Conservation (phyloP, 2,329 filamentous ascomycete species). For the Fusarium gaditjirri region DNA sequence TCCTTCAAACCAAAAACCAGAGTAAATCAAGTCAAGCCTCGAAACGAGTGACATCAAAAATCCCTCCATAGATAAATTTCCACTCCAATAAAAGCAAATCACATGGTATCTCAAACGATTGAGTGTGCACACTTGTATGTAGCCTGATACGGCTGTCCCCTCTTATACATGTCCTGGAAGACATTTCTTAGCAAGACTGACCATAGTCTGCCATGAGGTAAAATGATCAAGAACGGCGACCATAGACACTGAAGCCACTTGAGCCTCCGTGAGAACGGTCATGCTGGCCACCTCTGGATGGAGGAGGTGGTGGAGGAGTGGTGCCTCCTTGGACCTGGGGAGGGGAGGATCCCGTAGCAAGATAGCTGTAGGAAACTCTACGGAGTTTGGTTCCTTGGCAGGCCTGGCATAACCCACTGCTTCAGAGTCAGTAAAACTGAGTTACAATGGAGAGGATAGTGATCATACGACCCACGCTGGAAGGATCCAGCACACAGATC, state of each 20-base stretch:
- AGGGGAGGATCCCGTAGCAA: slow-evolving; percentile 17
- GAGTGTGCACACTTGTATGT: slow-evolving; percentile 29
- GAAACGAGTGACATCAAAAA: slow-evolving; percentile 20
- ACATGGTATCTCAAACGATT: slow-evolving; percentile 32
- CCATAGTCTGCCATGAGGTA: background rate
- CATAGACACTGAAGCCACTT: slow-evolving; percentile 27
- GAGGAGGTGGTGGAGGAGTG: slow-evolving; percentile 25
- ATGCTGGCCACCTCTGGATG: slow-evolving; percentile 25
- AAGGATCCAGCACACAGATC: slow-evolving; percentile 41
- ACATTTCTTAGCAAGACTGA: slow-evolving; percentile 29
- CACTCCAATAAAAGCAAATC: slow-evolving; percentile 5
- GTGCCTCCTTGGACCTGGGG: slow-evolving; percentile 11
- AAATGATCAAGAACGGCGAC: slow-evolving; percentile 10
- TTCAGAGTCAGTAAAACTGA: background rate
- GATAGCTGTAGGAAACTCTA: slow-evolving; percentile 36
- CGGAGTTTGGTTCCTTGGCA: slow-evolving; percentile 42
- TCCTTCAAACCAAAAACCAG: background rate
- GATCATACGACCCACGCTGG: slow-evolving; percentile 31
- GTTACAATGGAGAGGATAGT: background rate
- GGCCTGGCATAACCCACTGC: slow-evolving; percentile 28
- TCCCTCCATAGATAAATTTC: background rate
- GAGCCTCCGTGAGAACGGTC: slow-evolving; percentile 22
- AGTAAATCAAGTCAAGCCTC: background rate
- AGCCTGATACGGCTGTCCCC: slow-evolving; percentile 16
- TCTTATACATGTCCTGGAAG: slow-evolving; percentile 37